Conservation (phyloP, 305 asterid genomes). For the Fraxinus nigra region DNA sequence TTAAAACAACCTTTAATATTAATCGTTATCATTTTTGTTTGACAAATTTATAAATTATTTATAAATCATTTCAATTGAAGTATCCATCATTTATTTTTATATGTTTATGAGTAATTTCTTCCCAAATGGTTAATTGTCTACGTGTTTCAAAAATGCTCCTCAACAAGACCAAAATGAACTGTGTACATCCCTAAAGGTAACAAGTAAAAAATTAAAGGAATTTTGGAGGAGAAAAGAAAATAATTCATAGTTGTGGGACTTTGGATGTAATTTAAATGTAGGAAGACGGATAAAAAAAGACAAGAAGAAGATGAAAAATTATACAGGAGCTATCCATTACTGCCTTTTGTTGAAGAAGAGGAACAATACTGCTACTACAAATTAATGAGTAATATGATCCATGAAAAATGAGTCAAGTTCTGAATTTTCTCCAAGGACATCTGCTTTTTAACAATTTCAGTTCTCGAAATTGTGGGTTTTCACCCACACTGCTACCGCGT, state of each 20-base stretch:
- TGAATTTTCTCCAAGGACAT: constrained; percentile 29
- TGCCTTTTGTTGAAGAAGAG: neutral
- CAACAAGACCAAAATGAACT: neutral
- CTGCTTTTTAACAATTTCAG: constrained; percentile 18
- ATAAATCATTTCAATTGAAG: too few relatives aligned
- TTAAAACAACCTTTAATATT: too few relatives aligned
- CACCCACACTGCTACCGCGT: constrained; percentile 15
- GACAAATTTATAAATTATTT: too few relatives aligned
- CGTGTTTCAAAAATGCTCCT: neutral
- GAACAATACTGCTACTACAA: neutral
- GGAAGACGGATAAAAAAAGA: neutral
- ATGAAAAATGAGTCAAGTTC: constrained; percentile 42
- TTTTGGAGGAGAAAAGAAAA: neutral
- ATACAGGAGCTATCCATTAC: neutral
- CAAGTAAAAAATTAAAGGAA: neutral
- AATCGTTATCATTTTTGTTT: neutral
- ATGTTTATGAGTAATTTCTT: neutral
- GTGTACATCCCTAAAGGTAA: neutral
- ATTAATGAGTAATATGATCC: neutral
- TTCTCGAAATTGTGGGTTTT: constrained; percentile 5
- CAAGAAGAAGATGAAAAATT: neutral
- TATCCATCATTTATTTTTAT: neutral
- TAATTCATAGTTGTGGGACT: neutral
- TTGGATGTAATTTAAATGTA: neutral
- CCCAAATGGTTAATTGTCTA: neutral